phyloP scores from a whole-genome alignment of 306 rosid species.

The Quercus alba region DNA sequence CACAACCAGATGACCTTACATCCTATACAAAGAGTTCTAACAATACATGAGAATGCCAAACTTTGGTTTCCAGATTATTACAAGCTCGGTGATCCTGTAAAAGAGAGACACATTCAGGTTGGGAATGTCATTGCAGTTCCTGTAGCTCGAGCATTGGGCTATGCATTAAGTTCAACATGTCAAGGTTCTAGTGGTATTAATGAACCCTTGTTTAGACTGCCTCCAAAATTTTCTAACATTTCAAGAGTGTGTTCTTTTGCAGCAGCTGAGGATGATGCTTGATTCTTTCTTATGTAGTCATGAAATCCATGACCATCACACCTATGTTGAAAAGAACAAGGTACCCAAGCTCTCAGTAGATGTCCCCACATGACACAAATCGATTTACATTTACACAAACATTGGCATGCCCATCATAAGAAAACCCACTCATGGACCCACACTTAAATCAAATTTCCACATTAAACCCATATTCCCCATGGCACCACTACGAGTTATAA shows the following conservation, averaged over 20 bases:
- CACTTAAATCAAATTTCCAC: no score
- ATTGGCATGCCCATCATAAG: no score
- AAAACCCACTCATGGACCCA: no score
- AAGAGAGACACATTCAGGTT: constrained; percentile 76
- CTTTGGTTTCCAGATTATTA: constrained; percentile 86
- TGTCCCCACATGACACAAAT: no score
- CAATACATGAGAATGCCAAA: constrained; percentile 77
- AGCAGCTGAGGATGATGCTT: constrained; percentile 38
- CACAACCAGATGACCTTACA: constrained; percentile 65
- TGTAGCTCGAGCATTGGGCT: constrained; percentile 69
- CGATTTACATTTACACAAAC: no score
- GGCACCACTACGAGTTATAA: no score
- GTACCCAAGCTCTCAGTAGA: no score
- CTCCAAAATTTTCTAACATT: constrained; percentile 43
- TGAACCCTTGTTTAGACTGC: constrained; percentile 37
- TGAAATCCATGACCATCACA: no score
- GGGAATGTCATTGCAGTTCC: constrained; percentile 94
- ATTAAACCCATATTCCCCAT: no score
- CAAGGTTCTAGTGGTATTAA: constrained; percentile 26
- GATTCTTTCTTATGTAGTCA: not conserved
- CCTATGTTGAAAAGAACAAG: no score
- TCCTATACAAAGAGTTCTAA: constrained; percentile 77
- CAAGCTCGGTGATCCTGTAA: constrained; percentile 61
- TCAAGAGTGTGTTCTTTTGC: constrained; percentile 28
- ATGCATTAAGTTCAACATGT: constrained; percentile 52